Evolutionary conservation across 129 eudicot genomes (phyloP).

Genomic region (Artemisia tridentata): DNA sequence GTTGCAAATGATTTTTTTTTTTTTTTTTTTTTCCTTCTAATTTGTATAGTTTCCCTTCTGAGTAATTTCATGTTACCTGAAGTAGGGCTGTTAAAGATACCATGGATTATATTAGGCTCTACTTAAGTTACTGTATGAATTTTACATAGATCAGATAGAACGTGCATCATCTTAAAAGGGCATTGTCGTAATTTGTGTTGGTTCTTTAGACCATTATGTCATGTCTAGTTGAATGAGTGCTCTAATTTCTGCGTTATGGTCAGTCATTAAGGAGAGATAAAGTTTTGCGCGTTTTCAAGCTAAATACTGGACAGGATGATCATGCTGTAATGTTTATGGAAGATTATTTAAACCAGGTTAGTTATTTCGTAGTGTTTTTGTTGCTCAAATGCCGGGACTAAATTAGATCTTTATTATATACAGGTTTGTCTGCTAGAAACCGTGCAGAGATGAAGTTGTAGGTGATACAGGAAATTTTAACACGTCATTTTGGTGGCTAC

Average conservation of each 20-base stretch:
- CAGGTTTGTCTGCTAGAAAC: neutral
- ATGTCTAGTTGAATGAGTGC: neutral
- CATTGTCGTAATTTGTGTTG: constrained; percentile 3
- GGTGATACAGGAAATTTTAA: neutral
- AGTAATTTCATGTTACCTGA: neutral
- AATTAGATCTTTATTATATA: neutral
- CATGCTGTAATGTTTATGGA: constrained; percentile 93
- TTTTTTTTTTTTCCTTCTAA: neutral
- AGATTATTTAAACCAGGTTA: constrained; percentile 77
- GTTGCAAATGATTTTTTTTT: neutral
- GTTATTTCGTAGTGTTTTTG: constrained; percentile 12
- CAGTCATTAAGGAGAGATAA: constrained; percentile 80
- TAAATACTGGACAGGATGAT: constrained; percentile 95
- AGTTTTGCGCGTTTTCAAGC: constrained; percentile 72
- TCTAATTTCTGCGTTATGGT: constrained; percentile 5
- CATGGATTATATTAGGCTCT: neutral
- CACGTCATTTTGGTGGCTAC: too few species aligned
- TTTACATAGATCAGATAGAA: constrained; percentile 2
- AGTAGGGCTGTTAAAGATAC: neutral
- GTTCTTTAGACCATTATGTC: neutral
- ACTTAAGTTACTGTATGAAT: neutral
- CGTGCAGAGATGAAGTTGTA: neutral
- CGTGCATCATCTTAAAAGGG: neutral
- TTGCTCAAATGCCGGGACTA: neutral
- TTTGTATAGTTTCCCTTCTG: neutral